Base-by-base conservation (phyloP, 495 filamentous ascomycete genomes). In the Tuber calosporum region DNA sequence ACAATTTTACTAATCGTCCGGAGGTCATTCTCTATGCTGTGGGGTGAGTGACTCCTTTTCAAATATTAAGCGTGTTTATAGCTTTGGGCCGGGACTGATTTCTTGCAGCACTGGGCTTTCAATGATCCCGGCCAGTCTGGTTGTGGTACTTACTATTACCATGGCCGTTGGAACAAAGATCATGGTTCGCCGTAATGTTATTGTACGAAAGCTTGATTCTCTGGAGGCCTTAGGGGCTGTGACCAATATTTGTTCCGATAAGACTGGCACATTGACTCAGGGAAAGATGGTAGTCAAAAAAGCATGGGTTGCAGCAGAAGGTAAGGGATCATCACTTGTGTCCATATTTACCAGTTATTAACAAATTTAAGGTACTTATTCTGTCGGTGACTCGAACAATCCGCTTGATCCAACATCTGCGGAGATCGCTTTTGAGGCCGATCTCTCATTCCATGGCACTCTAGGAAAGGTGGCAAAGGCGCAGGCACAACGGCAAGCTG, bases 191-290 rank as follows among this genome's bases (percentile, higher is more conserved):
- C 82, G 85, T 15, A 82, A 86, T 53, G 86, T 87, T 69, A 83
- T 87, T 48, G 85, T 86, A 20, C 83, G 86, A 17, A 86, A 86
- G 66, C 80, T 87, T 40, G 83, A 84, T 75, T 86, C 85, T 20
- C 75, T 87, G 8, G 86, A 87, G 75, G 89, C 90, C 4, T 83
- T 92, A 34, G 90, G 90, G 22, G 89, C 86, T 45, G 87, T 90
- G n/a, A 90, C 89, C 37, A 87, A 90, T 75, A 90, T 92, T 69
- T 91, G 90, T 79, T 90, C 89, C 1, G 90, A 91, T 76, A 92
- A 91, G 80, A 92, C 90, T 26, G 89, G 90, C 22, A 91, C 90
- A 19, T 81, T 92, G 39, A 91, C 90, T 1, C 90, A 92, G 81
- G 90, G 90, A 36, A 87, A 85, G 72, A 88, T 88, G 87, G 83